A percentile compares a stretch with the other conserved stretches of the same genome.
Conservation (phyloP, 345 rosid genomes). For the Lepidium sativum region DNA sequence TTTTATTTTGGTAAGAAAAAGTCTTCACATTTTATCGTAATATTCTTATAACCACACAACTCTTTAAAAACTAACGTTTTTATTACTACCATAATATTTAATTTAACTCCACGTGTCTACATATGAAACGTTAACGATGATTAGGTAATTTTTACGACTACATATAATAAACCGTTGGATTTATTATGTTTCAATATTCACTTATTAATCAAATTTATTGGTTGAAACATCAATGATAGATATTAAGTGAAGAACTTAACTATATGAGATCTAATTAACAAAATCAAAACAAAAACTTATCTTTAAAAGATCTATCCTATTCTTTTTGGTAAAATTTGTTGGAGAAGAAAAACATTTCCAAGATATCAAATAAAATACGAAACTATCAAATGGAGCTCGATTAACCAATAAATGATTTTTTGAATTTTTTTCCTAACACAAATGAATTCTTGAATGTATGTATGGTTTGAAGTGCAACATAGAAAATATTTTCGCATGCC, state of each 20-base stretch:
- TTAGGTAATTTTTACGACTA: neutral
- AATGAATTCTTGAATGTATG: too few species aligned
- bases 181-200: neutral
- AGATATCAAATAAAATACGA: neutral
- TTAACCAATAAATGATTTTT: neutral
- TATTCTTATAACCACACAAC: neutral
- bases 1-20: neutral
- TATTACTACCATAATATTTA: neutral
- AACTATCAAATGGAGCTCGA: neutral
- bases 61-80: neutral
- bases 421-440: too few species aligned
- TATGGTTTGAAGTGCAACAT: neutral
- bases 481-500: neutral
- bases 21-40: neutral
- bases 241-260: neutral
- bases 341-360: neutral
- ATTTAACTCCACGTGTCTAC: slow-evolving; percentile 3
- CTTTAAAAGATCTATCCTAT: neutral
- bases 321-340: neutral
- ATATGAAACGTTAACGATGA: neutral
- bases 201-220: neutral
- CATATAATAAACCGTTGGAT: neutral
- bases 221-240: neutral
- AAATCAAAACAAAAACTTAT: neutral
- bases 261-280: neutral